phyloP scores from a whole-genome alignment of 345 rosid species.

The Pseudoturritis turrita region DNA sequence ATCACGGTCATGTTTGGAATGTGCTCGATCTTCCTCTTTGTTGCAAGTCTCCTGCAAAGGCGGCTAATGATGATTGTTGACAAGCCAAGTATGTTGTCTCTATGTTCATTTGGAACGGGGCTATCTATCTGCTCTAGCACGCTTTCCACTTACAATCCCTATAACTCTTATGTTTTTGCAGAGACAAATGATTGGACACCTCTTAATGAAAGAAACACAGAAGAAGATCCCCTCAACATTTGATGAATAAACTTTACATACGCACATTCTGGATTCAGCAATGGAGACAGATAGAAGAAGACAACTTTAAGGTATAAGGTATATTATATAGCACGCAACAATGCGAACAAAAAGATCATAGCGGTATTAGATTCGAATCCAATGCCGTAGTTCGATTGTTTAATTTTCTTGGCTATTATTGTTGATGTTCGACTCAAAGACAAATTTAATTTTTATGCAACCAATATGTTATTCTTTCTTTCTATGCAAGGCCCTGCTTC shows the following conservation, averaged over 20 bases:
- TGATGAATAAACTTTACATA: conserved; percentile 28
- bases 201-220: conserved; percentile 49
- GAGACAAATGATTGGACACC: conserved; percentile 58
- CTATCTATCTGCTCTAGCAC: conserved; percentile 7
- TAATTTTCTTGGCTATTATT: conserved; percentile 4
- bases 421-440: neutral
- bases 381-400: conserved; percentile 6
- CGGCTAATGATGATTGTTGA: conserved; percentile 74
- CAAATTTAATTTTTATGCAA: neutral
- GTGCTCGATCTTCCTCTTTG: conserved; percentile 97
- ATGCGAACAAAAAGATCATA: conserved; percentile 14
- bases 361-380: neutral
- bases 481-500: neutral
- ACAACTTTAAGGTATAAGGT: conserved; percentile 1
- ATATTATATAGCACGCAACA: conserved; percentile 16
- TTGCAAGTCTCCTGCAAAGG: conserved; percentile 81
- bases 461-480: conserved; percentile 1
- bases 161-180: conserved; percentile 30
- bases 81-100: conserved; percentile 62
- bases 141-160: neutral
- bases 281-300: conserved; percentile 21
- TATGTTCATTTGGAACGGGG: conserved; percentile 6
- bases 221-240: conserved; percentile 74
- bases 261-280: conserved; percentile 10
- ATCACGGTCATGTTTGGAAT: conserved; percentile 94